Evolutionary conservation across 352 stramenopile genomes (phyloP), one percentile per base, ranked within the genome.

Genomic region (Phytophthora capsici): DNA sequence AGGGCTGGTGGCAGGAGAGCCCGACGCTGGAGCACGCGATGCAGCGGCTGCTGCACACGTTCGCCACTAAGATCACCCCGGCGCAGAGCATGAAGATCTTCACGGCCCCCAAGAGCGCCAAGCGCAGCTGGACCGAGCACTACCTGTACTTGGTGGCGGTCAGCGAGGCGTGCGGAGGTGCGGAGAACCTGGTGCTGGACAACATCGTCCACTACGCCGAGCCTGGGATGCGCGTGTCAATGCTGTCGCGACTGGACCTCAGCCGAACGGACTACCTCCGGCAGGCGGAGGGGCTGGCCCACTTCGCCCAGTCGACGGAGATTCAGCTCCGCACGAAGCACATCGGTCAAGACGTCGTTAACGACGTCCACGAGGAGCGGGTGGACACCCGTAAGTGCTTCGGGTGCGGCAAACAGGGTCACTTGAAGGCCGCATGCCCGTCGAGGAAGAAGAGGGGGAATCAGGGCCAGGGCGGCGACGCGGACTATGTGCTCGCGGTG

Each of bases 151-250:
- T 63, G 32, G 59, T 63, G 4, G 61, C 48, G 0, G 53, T 71
- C 1, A 54, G 46, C 16, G 48, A 74, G 13, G 57, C 45, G 25
- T 66, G 54, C 19, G 40, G 48, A 28, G 40, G 40, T 5, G 54
- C 46, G 9, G 41, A 61, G 9, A 49, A 57, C 6, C 28, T 63
- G 2, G 66, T 65, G 2, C 38, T 59, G 0, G 25, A 62, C 32
- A 74, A 74, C 52, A 74, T 74, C 22, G 58, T 69, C 1, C 52
- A 66, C 32, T 74, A 62, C 19, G 58, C 66, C 2, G 37, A 53
- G 2, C n/a, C 26, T 1, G 6, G 1, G 6, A 37, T 61, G 48
- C 16, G 63, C 5, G 38, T 53, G 19, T 47, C 44, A 2, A 64
- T 63, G 47, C 22, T 67, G 22, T 43, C 65, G 20, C 34, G 30